A percentile compares a stretch with the other conserved stretches of the same genome.
Conservation (phyloP, 2,329 filamentous ascomycete species). For the Ramularia collo-cygni region DNA sequence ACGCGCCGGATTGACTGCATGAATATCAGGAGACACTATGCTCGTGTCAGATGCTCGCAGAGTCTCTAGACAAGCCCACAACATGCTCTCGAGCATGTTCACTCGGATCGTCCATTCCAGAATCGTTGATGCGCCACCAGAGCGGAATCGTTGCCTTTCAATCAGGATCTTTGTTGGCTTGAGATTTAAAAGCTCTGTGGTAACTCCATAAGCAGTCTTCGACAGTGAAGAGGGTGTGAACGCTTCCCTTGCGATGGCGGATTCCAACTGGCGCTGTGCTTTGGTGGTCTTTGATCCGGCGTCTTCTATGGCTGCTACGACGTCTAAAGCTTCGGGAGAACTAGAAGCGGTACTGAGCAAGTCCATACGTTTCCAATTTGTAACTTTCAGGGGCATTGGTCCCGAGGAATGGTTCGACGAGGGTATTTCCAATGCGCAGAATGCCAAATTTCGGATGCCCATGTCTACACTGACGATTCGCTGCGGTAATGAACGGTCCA, state of each 20-base stretch:
- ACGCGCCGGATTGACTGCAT: constrained; percentile 47
- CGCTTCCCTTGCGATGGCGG: constrained; percentile 7
- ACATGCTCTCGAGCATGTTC: constrained; percentile 74
- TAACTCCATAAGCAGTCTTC: constrained; percentile 48
- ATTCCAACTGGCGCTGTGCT: background rate
- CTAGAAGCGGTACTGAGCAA: constrained; percentile 15
- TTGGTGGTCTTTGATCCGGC: constrained; percentile 1
- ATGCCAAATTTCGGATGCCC: constrained; percentile 75
- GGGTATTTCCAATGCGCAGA: constrained; percentile 46
- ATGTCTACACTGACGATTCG: constrained; percentile 74
- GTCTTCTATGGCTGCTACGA: background rate
- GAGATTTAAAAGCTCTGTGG: constrained; percentile 45
- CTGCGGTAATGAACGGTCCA: too few relatives aligned
- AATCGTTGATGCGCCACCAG: constrained; percentile 56
- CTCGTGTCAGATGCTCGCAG: constrained; percentile 38
- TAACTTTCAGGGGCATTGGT: constrained; percentile 22
- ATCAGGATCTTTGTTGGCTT: constrained; percentile 65
- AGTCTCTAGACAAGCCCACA: constrained; percentile 62
- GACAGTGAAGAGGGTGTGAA: constrained; percentile 48
- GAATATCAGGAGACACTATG: constrained; percentile 32
- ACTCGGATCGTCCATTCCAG: constrained; percentile 79
- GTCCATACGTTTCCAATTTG: constrained; percentile 33
- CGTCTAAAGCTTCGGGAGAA: background rate
- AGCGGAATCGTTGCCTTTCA: constrained; percentile 58
- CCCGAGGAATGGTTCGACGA: constrained; percentile 8